Evolutionary conservation across 1,284 basidiomycete genomes (phyloP), one percentile per base, ranked within the genome.

Genomic region (Tilletia indica): DNA sequence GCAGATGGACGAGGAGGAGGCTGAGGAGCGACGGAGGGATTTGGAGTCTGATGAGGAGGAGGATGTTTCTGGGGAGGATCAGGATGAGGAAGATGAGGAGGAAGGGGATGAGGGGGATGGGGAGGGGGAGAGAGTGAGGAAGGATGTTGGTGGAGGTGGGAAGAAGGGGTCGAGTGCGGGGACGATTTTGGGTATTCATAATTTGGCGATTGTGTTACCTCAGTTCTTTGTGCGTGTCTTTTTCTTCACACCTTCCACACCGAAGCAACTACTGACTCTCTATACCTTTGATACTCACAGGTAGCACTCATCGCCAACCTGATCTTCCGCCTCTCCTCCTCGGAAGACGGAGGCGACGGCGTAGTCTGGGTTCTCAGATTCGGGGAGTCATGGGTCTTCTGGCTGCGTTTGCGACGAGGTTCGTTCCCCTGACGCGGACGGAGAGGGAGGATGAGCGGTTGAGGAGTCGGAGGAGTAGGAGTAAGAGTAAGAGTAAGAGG

Each of bases 121-220:
- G 31, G 25, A 31, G 58, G 19, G 25, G 21, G 58, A 63, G 58
- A 31, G 31, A 8, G 58, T 34, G 19, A 31, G 31, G 14, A 5
- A 63, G 12, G 25, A 63, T 31, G 25, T 31, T 31, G 25, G 25
- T 31, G 25, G 25, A 63, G 58, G 36, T 19, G 58, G 58, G 31
- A 16, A 63, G 12, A 36, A 21, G 58, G 11, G 8, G 9, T 14
- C n/a, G 88, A 89, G 16, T 64, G 91, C 93, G 0, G 94, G 95
- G n/a, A 95, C 95, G 0, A 91, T 97, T 64, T 88, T 97, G 64
- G 95, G 95, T 2, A 95, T 98, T 56, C 95, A 98, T 84, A 97
- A 97, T 80, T 87, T 97, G 5, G 92, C 94, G 2, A 93, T 96
- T 74, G 94, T 96, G 34, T 89, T 93, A 85, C 94, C 93, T 25